Conservation (phyloP, 176 grass and related monocot species). For the Stipa capillata region DNA sequence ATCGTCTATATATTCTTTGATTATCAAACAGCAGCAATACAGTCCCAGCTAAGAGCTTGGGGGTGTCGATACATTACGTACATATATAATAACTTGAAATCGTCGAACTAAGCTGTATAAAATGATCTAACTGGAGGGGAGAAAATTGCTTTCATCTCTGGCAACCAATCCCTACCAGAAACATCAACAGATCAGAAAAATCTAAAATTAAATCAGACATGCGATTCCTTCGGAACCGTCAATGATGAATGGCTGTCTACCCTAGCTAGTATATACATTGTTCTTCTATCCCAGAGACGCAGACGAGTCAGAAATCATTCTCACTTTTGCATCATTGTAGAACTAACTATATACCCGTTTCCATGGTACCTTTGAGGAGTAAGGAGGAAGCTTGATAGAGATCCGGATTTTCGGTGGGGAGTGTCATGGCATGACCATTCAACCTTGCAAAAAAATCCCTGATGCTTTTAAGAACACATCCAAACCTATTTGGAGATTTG, state of each 20-base stretch:
- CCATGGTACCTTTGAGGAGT: slow-evolving; percentile 56
- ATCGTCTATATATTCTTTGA: background rate
- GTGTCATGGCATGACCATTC: slow-evolving; percentile 15
- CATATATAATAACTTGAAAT: background rate
- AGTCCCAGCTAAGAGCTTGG: background rate
- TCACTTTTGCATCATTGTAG: background rate
- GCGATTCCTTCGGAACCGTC: background rate
- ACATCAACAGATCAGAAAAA: background rate
- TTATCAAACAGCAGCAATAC: background rate
- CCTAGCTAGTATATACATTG: background rate
- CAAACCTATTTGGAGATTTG: slow-evolving; percentile 14
- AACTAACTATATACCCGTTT: background rate
- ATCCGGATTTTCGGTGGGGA: slow-evolving; percentile 14
- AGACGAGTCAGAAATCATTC: background rate
- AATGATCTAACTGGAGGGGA: background rate
- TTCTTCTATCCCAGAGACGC: background rate
- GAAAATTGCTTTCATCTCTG: background rate
- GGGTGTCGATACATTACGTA: background rate
- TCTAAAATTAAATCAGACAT: background rate
- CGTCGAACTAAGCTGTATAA: background rate
- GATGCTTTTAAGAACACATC: slow-evolving; percentile 14
- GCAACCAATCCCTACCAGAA: background rate
- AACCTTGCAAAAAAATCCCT: slow-evolving; percentile 19
- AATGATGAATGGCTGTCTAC: background rate
- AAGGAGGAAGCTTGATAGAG: slow-evolving; percentile 64